Evolutionary conservation across 495 filamentous ascomycete genomes (phyloP).

Genomic region (Xylaria scruposa): DNA sequence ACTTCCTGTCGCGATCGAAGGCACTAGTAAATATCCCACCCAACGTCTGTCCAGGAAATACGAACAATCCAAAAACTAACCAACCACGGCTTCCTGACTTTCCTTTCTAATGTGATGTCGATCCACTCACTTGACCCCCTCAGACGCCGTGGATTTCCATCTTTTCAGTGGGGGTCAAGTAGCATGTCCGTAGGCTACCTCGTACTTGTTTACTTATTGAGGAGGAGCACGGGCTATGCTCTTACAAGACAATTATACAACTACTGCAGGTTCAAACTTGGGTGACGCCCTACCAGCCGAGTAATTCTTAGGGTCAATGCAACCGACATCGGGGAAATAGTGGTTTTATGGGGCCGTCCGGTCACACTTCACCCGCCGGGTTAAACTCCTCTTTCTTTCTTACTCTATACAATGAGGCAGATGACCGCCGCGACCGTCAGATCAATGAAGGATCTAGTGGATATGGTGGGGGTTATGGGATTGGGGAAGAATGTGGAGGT

Average conservation of each 20-base stretch:
- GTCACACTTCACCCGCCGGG: constrained; percentile 5
- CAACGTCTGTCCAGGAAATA: neutral
- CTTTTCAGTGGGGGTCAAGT: constrained; percentile 21
- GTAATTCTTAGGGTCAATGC: neutral
- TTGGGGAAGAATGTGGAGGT: constrained; percentile 20
- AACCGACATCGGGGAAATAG: constrained; percentile 17
- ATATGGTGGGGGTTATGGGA: constrained; percentile 18
- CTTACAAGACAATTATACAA: neutral
- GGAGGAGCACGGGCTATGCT: neutral
- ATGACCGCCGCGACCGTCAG: constrained; percentile 6
- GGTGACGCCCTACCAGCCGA: neutral
- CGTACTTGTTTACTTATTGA: neutral
- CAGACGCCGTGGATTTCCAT: neutral
- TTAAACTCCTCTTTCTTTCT: neutral
- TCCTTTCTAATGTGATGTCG: constrained; percentile 10
- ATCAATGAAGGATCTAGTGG: constrained; percentile 11
- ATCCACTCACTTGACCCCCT: constrained; percentile 20
- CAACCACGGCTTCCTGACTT: neutral
- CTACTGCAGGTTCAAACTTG: neutral
- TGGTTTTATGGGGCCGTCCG: constrained; percentile 7
- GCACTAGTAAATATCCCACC: neutral
- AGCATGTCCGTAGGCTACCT: neutral
- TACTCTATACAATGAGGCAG: neutral
- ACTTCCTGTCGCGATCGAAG: neutral
- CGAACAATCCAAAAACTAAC: neutral